A percentile compares a stretch with the other conserved stretches of the same genome.
These are phyloP conservation scores for Dianthus caryophyllus DNA, from an alignment of 148 eudicot genomes.

Conservation along the genomic window DNA sequence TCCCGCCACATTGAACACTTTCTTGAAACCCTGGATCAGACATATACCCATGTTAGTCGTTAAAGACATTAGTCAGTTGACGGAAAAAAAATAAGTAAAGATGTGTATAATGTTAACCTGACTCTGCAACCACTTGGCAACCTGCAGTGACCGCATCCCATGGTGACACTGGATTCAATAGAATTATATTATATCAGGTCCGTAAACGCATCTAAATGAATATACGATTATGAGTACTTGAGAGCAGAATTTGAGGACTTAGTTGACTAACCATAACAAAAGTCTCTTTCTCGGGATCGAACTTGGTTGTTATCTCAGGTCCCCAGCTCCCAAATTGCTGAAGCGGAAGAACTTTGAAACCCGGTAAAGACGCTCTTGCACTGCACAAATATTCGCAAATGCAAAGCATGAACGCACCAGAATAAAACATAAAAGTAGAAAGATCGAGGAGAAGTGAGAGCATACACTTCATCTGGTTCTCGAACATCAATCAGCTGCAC, in stretches of 20 bases:
- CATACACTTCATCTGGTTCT: constrained; percentile 94
- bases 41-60: constrained; percentile 9
- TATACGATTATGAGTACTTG: not conserved
- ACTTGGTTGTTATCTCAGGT: constrained; percentile 72
- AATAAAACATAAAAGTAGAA: too few relatives aligned
- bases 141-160: constrained; percentile 86
- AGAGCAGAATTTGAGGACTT: not conserved
- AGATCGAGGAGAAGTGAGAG: not conserved
- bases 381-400: constrained; percentile 34
- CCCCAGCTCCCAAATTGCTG: constrained; percentile 92
- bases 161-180: constrained; percentile 74
- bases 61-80: not conserved
- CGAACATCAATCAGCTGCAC: constrained; percentile 91
- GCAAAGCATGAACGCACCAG: too few relatives aligned
- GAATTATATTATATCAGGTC: constrained; percentile 25
- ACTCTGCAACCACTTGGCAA: constrained; percentile 88
- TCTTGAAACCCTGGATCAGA: constrained; percentile 68
- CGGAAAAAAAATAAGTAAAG: not conserved
- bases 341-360: constrained; percentile 84
- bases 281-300: constrained; percentile 77
- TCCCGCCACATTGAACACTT: constrained; percentile 72
- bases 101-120: constrained; percentile 42
- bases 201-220: not conserved
- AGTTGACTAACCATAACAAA: constrained; percentile 89
- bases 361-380: constrained; percentile 69